Evolutionary conservation across 2,329 filamentous ascomycete species (phyloP), one percentile per base, ranked within the genome.

Genomic region (Cytospora chrysosperma): DNA sequence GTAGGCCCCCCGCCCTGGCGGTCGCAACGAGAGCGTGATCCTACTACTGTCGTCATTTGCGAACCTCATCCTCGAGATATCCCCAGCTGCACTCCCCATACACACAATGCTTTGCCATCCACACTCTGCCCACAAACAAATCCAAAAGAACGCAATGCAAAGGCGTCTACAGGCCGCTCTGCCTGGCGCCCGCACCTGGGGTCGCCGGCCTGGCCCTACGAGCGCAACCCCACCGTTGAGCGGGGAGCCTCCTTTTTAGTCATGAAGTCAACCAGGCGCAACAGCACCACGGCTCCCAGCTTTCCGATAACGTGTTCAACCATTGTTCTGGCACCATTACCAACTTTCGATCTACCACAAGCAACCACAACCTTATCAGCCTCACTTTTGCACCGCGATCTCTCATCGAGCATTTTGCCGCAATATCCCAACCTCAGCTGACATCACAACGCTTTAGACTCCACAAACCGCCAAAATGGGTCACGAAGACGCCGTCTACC

Each of bases 401-500:
- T 56, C 56, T 65, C 67, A 68, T 68, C 59, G 60, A 61, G 63
- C 65, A 65, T 59, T 55, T 63, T 60, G 40, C 53, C 32, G 51
- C 47, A 21, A 37, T 51, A 54, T 53, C 37, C 37, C 37, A 37
- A 26, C 50, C 62, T 65, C 62, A 61, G 71, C 72, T 73, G 70
- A 74, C 68, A 51, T 52, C 49, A 49, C 32, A 56, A 59, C 56
- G 51, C 54, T 62, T 65, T 62, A 69, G 59, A 70, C 60, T 47
- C 70, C 65, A 64, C 68, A 75, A 71, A 74, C 72, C 78, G 81
- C 78, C 85, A 93, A 85, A 85, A 98, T 98, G 94, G 93, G 91
- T 88, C 92, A 97, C 87, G 94, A 98, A 88, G 93, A 98, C 85
- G 94, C 93, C 76, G 95, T 99, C 77, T 98, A 98, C 82, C 90